Base-by-base conservation (phyloP, 140 eudicot species). In the Cichorium intybus region DNA sequence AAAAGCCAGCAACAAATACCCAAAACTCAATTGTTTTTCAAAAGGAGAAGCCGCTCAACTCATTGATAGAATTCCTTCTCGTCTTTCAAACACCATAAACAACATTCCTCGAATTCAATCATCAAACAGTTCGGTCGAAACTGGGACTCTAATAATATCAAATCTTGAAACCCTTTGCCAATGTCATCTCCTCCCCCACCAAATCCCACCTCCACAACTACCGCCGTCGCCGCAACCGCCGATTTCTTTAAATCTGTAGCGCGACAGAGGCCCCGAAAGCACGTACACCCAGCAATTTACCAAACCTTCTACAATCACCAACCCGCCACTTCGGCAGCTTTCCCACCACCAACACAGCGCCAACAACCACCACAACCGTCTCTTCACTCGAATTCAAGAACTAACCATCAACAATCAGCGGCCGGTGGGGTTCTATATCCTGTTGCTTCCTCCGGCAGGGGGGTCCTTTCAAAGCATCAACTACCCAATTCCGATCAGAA, bases 361-460 rank as follows among this genome's bases (percentile, higher is more conserved):
- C 81, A 22, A 27, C 72, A 53, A 45, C 75, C 45, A n/a, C 68
- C 50, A 51, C 76, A 37, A 24, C 85, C 17, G 20, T 53, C 29
- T 6, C 67, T 61, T 39, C 35, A 63, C 57, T 48, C 69, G 23
- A 63, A 63, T 26, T 39, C 57, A 59, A 70, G 75, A 57, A 34
- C 14, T 22, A 69, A 61, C 11, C 64, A 24, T 51, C 75, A 66
- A 39, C 75, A 39, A 27, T 52, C 58, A 48, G 64, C 35, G 20
- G 56, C 49, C 20, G 47, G 22, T 56, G 74, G 66, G n/a, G 29
- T 80, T 48, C 75, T 60, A 27, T 79, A 84, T 70, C 91, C 85
- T 0, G 76, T 87, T 27, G 84, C 86, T 45, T 81, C 88, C 43
- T 84, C 88, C n/a, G 91, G 88, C 41, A 83, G 90, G 1, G 95